phyloP scores from a whole-genome alignment of 1,284 basidiomycete genomes.

The Peniophora sp. region DNA sequence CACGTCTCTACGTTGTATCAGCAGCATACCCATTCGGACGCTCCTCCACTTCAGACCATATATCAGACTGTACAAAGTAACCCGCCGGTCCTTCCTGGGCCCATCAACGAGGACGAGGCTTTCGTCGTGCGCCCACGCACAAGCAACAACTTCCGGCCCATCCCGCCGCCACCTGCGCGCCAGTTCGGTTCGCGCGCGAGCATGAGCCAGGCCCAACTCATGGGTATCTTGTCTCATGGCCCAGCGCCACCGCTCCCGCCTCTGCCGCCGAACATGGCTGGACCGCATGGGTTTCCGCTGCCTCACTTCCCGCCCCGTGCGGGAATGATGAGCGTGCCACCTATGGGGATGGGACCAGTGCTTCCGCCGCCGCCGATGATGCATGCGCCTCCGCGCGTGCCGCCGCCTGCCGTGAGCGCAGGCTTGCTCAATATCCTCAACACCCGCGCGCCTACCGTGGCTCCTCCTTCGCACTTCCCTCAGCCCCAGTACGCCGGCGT shows the following conservation, averaged over 20 bases:
- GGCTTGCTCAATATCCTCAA: slow-evolving; percentile 11
- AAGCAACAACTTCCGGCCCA: slow-evolving; percentile 43
- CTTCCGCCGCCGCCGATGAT: not conserved
- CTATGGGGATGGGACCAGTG: not conserved
- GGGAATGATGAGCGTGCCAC: not conserved
- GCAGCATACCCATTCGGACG: slow-evolving; percentile 11
- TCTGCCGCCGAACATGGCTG: slow-evolving; percentile 3
- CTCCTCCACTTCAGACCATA: slow-evolving; percentile 10
- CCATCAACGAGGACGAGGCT: slow-evolving; percentile 26
- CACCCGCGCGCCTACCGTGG: slow-evolving; percentile 6
- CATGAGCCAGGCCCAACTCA: slow-evolving; percentile 46
- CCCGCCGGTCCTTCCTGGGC: slow-evolving; percentile 1
- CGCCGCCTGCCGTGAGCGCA: not conserved
- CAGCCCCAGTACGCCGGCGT: not conserved
- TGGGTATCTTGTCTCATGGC: slow-evolving; percentile 27
- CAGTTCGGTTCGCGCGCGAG: slow-evolving; percentile 27
- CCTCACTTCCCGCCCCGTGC: not conserved
- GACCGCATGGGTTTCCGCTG: not conserved
- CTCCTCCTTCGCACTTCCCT: not conserved
- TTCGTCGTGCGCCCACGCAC: slow-evolving; percentile 55
- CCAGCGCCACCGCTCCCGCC: slow-evolving; percentile 8
- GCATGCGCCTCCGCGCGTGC: not conserved
- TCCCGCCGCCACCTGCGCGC: slow-evolving; percentile 20
- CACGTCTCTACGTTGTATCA: slow-evolving; percentile 13
- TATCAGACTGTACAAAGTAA: slow-evolving; percentile 12